Evolutionary conservation across 768 basidiomycete species (phyloP).

Genomic region (Boletus edulis): DNA sequence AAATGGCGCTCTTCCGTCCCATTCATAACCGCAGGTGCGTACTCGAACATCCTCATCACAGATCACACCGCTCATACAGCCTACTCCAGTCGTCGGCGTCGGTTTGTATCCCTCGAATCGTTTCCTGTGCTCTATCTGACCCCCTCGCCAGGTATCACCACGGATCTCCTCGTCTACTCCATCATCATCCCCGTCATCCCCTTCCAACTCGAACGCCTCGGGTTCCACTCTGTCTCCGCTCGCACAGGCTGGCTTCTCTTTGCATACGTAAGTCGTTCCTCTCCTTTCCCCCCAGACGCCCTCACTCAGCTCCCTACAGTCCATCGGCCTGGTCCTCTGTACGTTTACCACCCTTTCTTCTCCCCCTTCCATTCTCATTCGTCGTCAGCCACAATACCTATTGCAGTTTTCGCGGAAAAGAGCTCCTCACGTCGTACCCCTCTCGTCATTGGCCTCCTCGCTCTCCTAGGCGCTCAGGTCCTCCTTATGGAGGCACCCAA

Average conservation of each 20-base stretch:
- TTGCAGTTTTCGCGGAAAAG: slow-evolving; percentile 54
- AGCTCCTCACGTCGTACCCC: slow-evolving; percentile 46
- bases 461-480: slow-evolving; percentile 53
- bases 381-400: slow-evolving; percentile 50
- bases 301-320: slow-evolving; percentile 34
- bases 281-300: neutral
- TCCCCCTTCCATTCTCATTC: neutral
- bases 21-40: slow-evolving; percentile 48
- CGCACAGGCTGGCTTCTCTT: slow-evolving; percentile 61
- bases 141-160: slow-evolving; percentile 33
- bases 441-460: slow-evolving; percentile 47
- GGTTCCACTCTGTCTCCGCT: slow-evolving; percentile 44
- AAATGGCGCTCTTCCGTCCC: slow-evolving; percentile 58
- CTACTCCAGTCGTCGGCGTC: slow-evolving; percentile 42
- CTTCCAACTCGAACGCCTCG: slow-evolving; percentile 54
- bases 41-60: no score
- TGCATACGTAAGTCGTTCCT: slow-evolving; percentile 46
- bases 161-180: slow-evolving; percentile 60
- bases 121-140: neutral
- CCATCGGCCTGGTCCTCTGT: slow-evolving; percentile 56
- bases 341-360: slow-evolving; percentile 14
- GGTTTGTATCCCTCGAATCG: slow-evolving; percentile 33
- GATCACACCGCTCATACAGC: no score
- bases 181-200: slow-evolving; percentile 63
- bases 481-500: slow-evolving; percentile 62